phyloP scores from a whole-genome alignment of 1,284 basidiomycete species.

The Somion occarium region DNA sequence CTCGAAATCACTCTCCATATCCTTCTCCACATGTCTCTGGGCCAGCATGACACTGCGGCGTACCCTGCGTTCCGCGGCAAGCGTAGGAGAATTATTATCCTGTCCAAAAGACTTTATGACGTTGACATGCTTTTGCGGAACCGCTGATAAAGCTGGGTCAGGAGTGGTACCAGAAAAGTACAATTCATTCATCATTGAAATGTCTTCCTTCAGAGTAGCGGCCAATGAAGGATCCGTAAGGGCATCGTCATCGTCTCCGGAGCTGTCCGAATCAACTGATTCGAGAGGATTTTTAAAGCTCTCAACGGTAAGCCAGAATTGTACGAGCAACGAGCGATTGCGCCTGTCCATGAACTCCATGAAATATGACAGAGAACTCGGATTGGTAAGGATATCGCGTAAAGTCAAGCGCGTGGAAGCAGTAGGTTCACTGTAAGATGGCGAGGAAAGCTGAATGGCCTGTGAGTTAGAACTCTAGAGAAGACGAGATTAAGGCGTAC shows the following conservation, averaged over 20 bases:
- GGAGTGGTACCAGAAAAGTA: conserved; percentile 71
- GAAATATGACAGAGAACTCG: conserved; percentile 88
- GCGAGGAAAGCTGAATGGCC: conserved; percentile 12
- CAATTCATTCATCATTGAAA: conserved; percentile 79
- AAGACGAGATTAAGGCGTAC: conserved; percentile 31
- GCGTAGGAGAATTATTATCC: conserved; percentile 29
- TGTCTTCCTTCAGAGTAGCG: conserved; percentile 75
- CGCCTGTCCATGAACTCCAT: conserved; percentile 98
- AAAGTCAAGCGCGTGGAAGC: conserved; percentile 36
- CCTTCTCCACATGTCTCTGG: conserved; percentile 80
- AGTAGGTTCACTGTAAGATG: conserved; percentile 23
- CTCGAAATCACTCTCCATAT: conserved; percentile 91
- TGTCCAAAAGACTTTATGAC: conserved; percentile 57
- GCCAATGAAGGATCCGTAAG: conserved; percentile 56
- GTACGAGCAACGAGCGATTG: conserved; percentile 79
- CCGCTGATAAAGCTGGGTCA: conserved; percentile 56
- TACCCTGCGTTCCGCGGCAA: conserved; percentile 54
- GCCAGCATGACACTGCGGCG: conserved; percentile 77
- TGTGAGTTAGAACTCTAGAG: neutral
- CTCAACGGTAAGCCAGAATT: conserved; percentile 97
- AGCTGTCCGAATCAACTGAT: conserved; percentile 67
- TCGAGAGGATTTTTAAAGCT: conserved; percentile 97
- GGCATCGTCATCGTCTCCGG: conserved; percentile 61
- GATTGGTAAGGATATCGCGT: conserved; percentile 79
- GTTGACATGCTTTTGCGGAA: conserved; percentile 67